A percentile compares a stretch with the other conserved stretches of the same genome.
phyloP scores from a whole-genome alignment of 2,329 filamentous ascomycete genomes.

The Aspergillus melleus region DNA sequence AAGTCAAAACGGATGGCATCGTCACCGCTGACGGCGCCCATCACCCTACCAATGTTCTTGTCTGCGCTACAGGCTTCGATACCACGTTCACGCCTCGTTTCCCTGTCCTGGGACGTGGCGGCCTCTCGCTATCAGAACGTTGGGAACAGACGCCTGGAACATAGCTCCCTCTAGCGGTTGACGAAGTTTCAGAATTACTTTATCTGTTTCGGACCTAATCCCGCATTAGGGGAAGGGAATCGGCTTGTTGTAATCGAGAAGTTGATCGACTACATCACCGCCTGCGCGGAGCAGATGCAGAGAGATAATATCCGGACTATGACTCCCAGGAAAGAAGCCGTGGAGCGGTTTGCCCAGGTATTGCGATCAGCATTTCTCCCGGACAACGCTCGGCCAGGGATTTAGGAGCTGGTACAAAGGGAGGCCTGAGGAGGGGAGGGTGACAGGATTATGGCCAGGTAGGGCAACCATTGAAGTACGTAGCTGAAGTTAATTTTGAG shows the following conservation, averaged over 20 bases:
- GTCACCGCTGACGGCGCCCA: slow-evolving; percentile 36
- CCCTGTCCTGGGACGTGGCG: slow-evolving; percentile 32
- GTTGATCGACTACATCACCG: slow-evolving; percentile 35
- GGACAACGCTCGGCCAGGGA: slow-evolving; percentile 35
- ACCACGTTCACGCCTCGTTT: slow-evolving; percentile 38
- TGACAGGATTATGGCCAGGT: slow-evolving; percentile 39
- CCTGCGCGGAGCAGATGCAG: slow-evolving; percentile 37
- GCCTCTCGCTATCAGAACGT: slow-evolving; percentile 26
- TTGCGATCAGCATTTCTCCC: slow-evolving; percentile 36
- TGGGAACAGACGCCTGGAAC: slow-evolving; percentile 36
- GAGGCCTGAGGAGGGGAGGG: slow-evolving; percentile 30
- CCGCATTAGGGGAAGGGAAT: slow-evolving; percentile 34
- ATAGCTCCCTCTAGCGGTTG: slow-evolving; percentile 36
- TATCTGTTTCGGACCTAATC: slow-evolving; percentile 35
- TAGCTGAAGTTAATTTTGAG: not conserved
- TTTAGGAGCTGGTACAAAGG: slow-evolving; percentile 44
- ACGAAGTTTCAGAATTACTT: slow-evolving; percentile 39
- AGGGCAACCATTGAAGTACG: not conserved
- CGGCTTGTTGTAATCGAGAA: slow-evolving; percentile 36
- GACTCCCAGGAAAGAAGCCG: slow-evolving; percentile 25
- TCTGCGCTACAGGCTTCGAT: slow-evolving; percentile 42
- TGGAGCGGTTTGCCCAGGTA: slow-evolving; percentile 30
- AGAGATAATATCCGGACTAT: slow-evolving; percentile 36
- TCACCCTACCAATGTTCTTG: slow-evolving; percentile 34
- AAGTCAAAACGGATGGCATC: slow-evolving; percentile 32